phyloP scores from a whole-genome alignment of 495 filamentous ascomycete genomes.

The Xylaria palmicola region DNA sequence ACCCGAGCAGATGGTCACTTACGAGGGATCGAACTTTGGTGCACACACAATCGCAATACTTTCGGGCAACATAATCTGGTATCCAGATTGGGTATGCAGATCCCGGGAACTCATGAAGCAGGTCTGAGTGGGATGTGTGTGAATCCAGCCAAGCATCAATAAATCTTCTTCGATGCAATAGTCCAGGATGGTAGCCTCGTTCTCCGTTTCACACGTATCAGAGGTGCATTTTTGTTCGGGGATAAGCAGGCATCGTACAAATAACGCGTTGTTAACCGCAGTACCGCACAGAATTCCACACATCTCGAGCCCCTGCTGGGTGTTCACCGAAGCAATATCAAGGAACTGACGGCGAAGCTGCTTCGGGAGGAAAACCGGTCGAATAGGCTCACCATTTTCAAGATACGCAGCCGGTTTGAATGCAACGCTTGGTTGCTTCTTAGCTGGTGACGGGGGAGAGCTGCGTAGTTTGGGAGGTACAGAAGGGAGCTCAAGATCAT shows the following conservation, averaged over 20 bases:
- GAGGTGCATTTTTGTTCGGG: conserved; percentile 85
- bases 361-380: conserved; percentile 82
- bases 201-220: conserved; percentile 91
- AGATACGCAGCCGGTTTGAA: conserved; percentile 86
- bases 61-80: conserved; percentile 92
- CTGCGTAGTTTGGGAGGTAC: conserved; percentile 38
- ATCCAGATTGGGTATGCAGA: conserved; percentile 87
- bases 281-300: conserved; percentile 93
- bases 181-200: conserved; percentile 78
- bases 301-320: conserved; percentile 79
- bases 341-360: conserved; percentile 73
- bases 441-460: conserved; percentile 18
- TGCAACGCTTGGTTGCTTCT: conserved; percentile 45
- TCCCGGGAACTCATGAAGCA: conserved; percentile 97
- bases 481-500: conserved; percentile 27
- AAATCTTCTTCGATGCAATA: conserved; percentile 84
- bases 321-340: conserved; percentile 69
- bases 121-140: conserved; percentile 93
- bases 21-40: conserved; percentile 73
- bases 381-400: conserved; percentile 81
- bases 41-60: conserved; percentile 97
- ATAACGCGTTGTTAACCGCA: conserved; percentile 86
- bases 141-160: conserved; percentile 94
- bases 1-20: conserved; percentile 34
- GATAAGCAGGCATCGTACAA: conserved; percentile 83